Evolutionary conservation across 768 basidiomycete species (phyloP), one percentile per base, ranked within the genome.

Genomic region (Leccinum incarnatum): DNA sequence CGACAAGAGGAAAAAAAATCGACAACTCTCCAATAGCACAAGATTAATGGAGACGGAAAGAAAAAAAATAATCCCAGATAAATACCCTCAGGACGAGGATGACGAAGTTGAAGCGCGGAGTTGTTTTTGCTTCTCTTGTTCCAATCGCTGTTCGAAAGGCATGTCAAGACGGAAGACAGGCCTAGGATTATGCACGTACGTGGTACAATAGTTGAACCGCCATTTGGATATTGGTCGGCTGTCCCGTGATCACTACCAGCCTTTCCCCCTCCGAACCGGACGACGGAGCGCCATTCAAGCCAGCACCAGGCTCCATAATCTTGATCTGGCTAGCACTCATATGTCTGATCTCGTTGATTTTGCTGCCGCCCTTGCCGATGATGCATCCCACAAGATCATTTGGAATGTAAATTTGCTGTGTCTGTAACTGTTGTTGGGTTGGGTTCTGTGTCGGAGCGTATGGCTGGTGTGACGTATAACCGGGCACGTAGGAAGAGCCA

Each of bases 271-370:
- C 92, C 32, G 85, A 84, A 34, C 88, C 89, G 2, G 87, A 81
- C 1, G 82, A 84, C 25, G 90, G 85, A 19, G 83, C 86, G 15
- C 88, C 89, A 57, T 87, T 86, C 67, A 84, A 74, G 17, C 85
- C 85, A 11, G 92, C 92, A 52, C 94, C 95, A 34, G 96, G 95
- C 67, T 99, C 97, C 89, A 96, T 97, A 55, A 99, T 98, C 76
- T 97, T 94, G 75, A 99, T 98, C 68, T 95, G 89, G 73, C 95
- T 96, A 27, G 89, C 89, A 62, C 93, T 95, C 84, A 93, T 90
- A 63, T 93, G 87, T 64, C 97, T 83, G 62, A 99, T 97, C 76
- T 99, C 97, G 69, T 98, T 98, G 79, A 99, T 99, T 77, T 98
- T 99, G 71, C 89, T 87, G 10, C 97, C 97, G 19, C 93, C 96